phyloP scores from a whole-genome alignment of 176 grass and related monocot genomes.

The Miscanthus lutarioriparius region DNA sequence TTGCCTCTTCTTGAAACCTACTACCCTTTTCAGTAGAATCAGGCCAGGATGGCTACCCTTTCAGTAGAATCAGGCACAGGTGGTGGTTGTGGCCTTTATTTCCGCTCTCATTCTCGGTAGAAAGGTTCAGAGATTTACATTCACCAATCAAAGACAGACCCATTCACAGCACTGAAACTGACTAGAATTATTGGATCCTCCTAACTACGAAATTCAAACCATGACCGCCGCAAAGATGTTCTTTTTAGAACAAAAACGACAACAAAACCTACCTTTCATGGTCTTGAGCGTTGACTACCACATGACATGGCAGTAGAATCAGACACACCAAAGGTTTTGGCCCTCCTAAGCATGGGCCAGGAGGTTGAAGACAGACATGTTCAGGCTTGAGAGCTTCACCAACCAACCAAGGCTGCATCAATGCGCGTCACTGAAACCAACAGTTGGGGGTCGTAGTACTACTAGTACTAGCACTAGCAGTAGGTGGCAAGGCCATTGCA shows the following conservation, averaged over 20 bases:
- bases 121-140: slow-evolving; percentile 11
- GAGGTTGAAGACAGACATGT: background rate
- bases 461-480: background rate
- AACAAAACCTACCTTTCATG: background rate
- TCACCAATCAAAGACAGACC: background rate
- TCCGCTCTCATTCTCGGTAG: background rate
- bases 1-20: background rate
- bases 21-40: background rate
- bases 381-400: slow-evolving; percentile 10
- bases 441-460: slow-evolving; percentile 1
- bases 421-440: background rate
- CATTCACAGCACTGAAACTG: background rate
- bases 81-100: background rate
- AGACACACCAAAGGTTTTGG: background rate
- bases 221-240: background rate
- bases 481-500: background rate
- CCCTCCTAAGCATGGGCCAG: background rate
- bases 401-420: background rate
- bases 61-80: background rate
- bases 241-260: background rate
- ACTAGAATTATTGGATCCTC: background rate
- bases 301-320: background rate
- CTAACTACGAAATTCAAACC: background rate
- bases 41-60: background rate
- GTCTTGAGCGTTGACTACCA: background rate